Conservation (phyloP, 2,329 filamentous ascomycete species). For the Cyphellophora europaea region DNA sequence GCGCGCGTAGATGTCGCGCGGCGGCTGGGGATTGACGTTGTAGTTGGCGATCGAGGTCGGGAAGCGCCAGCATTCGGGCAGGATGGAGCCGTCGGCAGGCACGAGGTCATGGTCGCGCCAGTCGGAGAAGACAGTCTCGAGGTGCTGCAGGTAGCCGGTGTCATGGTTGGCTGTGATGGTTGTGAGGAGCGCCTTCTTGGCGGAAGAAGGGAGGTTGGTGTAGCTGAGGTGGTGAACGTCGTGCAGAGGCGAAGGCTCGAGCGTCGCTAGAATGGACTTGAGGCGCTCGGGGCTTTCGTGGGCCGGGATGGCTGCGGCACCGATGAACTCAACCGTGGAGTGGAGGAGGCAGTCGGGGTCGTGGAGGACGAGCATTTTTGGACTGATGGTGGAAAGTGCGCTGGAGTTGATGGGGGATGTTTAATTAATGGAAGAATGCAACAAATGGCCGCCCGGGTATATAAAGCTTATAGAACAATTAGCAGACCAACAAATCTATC, state of each 20-base stretch:
- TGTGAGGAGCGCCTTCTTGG: slow-evolving; percentile 1
- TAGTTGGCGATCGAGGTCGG: slow-evolving; percentile 10
- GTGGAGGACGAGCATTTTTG: slow-evolving; percentile 18
- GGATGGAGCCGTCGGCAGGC: slow-evolving; percentile 10
- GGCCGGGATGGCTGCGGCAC: slow-evolving; percentile 16
- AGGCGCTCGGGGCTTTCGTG: slow-evolving; percentile 16
- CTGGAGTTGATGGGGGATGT: background rate
- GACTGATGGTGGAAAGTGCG: background rate
- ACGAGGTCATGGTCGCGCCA: slow-evolving; percentile 16
- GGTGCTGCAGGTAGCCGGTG: slow-evolving; percentile 14
- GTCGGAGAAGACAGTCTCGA: slow-evolving; percentile 13
- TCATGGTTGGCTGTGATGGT: slow-evolving; percentile 8
- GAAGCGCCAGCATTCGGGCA: slow-evolving; percentile 17
- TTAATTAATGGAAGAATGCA: background rate
- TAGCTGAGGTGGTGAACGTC: slow-evolving; percentile 8
- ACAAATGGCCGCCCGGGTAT: background rate
- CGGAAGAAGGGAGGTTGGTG: background rate
- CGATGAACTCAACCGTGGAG: slow-evolving; percentile 17
- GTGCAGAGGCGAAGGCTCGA: slow-evolving; percentile 9
- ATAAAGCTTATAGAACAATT: background rate
- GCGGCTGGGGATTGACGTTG: slow-evolving; percentile 3
- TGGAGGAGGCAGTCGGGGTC: slow-evolving; percentile 18
- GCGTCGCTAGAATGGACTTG: slow-evolving; percentile 14
- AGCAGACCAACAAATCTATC: no score
- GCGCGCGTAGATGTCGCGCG: slow-evolving; percentile 16